Evolutionary conservation across 2,329 filamentous ascomycete genomes (phyloP), one percentile per base, ranked within the genome.

Genomic region (Emergomyces pasteurianus): DNA sequence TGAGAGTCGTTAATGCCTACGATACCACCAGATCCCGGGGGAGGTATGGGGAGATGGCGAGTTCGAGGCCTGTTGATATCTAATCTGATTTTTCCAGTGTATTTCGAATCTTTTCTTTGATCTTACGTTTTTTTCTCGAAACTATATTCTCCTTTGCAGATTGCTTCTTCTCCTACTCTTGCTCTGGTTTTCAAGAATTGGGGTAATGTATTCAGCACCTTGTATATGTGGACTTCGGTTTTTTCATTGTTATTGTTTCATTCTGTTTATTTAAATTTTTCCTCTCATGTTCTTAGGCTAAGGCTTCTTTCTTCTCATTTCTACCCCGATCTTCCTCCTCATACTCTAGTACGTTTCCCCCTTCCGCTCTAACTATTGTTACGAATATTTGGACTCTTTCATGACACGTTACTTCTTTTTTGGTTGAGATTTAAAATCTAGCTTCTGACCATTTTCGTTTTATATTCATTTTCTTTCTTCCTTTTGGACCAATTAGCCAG

Each of bases 1-100:
- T 92, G 67, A 84, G 92, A 68, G 89, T 99, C 64, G 81, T 99
- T 71, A 92, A 96, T 78, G 94, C 94, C 64, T 99, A 99, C 77
- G 94, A 99, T 77, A 99, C 94, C 58, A 99, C 94, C 64, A 87
- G 88, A 74, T 85, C 90, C 72, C 84, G 94, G 79, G 94, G 94
- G 56, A 81, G 89, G 65, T 97, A 95, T 77, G 94, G 94, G 72
- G 94, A 99, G 80, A 96, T 99, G 92, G 85, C 86, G 58, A 86
- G 83, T 71, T 83, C 81, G 65, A 73, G 78, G 60, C 67, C 72
- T 63, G 71, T 63, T 59, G 58, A 49, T 49, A 28, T 70, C 50
- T 72, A 67, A 67, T 67, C 63, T 66, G 28, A 60, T 67, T 62
- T 56, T 63, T 58, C 58, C 52, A 62, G 60, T 65, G 55, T 64